Percentiles rank a stretch among this genome's conserved stretches.
Conservation (phyloP, 306 rosid species). For the Inga laurina region DNA sequence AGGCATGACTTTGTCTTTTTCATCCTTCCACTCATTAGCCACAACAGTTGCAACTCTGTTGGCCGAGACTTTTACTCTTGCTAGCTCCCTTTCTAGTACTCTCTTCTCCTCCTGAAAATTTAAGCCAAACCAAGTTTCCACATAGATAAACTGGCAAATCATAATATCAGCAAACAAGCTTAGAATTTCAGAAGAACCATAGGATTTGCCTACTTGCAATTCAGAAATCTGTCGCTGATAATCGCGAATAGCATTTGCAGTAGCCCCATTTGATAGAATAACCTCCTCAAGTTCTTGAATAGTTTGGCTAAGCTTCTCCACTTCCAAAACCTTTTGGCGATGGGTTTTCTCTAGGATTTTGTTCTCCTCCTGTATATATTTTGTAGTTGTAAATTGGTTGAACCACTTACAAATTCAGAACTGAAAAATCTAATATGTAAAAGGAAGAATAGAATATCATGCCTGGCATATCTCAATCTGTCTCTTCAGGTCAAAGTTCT, state of each 20-base stretch:
- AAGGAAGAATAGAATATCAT: conserved; percentile 33
- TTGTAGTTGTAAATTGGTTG: conserved; percentile 22
- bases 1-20: conserved; percentile 89
- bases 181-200: background rate
- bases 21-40: conserved; percentile 98
- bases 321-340: conserved; percentile 87
- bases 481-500: conserved; percentile 86
- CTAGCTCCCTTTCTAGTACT: conserved; percentile 88
- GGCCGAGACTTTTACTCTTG: conserved; percentile 79
- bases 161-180: background rate
- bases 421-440: conserved; percentile 8
- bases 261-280: conserved; percentile 70
- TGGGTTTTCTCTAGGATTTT: conserved; percentile 82
- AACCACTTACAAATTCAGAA: background rate
- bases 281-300: conserved; percentile 88
- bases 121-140: conserved; percentile 28
- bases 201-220: conserved; percentile 55
- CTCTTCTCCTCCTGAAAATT: conserved; percentile 83
- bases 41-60: conserved; percentile 80
- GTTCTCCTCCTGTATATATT: conserved; percentile 84
- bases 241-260: conserved; percentile 79
- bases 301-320: conserved; percentile 90
- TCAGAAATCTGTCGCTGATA: conserved; percentile 69
- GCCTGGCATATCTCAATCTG: conserved; percentile 98
- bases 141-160: conserved; percentile 11